These are phyloP conservation scores for Fusarium brevicatenulatum DNA, from an alignment of 2,329 filamentous ascomycete genomes.

Conservation along the genomic window DNA sequence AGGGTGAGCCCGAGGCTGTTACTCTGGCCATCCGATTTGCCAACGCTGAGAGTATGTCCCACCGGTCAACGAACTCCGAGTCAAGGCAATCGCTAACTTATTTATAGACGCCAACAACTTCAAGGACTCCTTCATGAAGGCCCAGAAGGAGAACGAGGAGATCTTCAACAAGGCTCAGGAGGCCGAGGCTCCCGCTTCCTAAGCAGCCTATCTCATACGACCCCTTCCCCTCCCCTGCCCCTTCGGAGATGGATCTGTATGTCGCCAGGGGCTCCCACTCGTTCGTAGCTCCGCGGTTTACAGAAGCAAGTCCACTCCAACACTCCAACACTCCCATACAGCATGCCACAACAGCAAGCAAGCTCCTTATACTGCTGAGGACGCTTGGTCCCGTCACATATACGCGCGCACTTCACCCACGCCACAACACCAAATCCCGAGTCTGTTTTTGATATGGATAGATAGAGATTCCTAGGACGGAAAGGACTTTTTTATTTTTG, in stretches of 20 bases:
- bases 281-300: constrained; percentile 19
- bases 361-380: constrained; percentile 27
- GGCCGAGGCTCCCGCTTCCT: constrained; percentile 42
- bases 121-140: constrained; percentile 97
- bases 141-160: constrained; percentile 93
- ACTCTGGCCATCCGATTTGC: constrained; percentile 97
- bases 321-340: constrained; percentile 28
- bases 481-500: constrained; percentile 23
- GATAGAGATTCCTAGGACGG: constrained; percentile 36
- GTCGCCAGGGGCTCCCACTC: constrained; percentile 16
- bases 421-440: constrained; percentile 31
- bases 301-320: constrained; percentile 13
- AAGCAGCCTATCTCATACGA: constrained; percentile 22
- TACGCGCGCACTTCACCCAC: constrained; percentile 29
- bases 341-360: constrained; percentile 39
- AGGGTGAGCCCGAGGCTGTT: constrained; percentile 95
- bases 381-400: constrained; percentile 19
- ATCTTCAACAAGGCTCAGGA: constrained; percentile 70
- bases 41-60: constrained; percentile 89
- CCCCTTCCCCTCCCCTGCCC: constrained; percentile 25
- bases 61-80: not conserved
- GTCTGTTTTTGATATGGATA: constrained; percentile 33
- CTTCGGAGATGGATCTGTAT: constrained; percentile 24
- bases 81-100: constrained; percentile 32
- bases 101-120: constrained; percentile 89